Conservation (phyloP, 2,329 filamentous ascomycete species). For the Cryphonectria parasitica region DNA sequence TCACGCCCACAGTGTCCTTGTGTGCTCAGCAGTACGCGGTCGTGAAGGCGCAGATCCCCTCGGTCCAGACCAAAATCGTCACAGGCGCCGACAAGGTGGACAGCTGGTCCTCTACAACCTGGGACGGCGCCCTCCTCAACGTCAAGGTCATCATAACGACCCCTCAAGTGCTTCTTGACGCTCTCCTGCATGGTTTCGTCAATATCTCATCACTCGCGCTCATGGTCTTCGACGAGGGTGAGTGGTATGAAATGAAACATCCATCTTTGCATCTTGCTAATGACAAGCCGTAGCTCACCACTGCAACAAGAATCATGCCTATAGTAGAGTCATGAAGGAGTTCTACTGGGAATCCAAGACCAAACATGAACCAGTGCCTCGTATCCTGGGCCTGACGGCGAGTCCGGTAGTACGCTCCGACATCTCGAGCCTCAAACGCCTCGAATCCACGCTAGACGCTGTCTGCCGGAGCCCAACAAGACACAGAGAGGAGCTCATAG, state of each 20-base stretch:
- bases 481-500: constrained; percentile 71
- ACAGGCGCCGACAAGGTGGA: constrained; percentile 72
- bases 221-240: constrained; percentile 84
- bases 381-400: constrained; percentile 78
- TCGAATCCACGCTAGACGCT: constrained; percentile 74
- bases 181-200: constrained; percentile 75
- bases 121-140: constrained; percentile 68
- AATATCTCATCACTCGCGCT: constrained; percentile 65
- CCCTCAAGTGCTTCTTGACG: constrained; percentile 74
- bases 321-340: constrained; percentile 71
- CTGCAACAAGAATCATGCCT: constrained; percentile 66
- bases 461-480: constrained; percentile 69
- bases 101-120: constrained; percentile 69
- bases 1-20: constrained; percentile 70
- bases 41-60: constrained; percentile 62
- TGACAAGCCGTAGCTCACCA: constrained; percentile 68
- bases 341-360: constrained; percentile 64
- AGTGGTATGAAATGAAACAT: constrained; percentile 21
- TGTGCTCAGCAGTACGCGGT: constrained; percentile 68
- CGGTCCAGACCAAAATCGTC: constrained; percentile 63
- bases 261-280: background rate
- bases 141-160: constrained; percentile 78
- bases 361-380: constrained; percentile 53
- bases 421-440: constrained; percentile 55
- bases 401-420: constrained; percentile 72